Evolutionary conservation across 1,284 basidiomycete genomes (phyloP).

Genomic region (Malassezia yamatoensis): DNA sequence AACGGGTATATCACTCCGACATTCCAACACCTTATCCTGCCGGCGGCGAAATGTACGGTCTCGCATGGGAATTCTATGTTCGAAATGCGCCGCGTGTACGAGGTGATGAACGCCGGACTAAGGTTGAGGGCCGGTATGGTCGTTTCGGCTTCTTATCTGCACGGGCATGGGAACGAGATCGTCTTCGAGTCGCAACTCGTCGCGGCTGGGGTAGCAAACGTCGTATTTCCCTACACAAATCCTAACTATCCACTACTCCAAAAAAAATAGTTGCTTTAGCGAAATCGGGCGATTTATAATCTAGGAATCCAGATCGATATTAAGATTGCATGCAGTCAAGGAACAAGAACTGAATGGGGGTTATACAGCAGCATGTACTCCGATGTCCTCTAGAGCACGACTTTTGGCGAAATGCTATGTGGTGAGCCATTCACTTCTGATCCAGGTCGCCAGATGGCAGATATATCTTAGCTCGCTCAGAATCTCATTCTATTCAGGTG

Average conservation of each 20-base stretch:
- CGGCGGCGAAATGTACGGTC: constrained; percentile 36
- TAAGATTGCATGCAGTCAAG: too few species aligned
- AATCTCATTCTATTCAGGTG: constrained; percentile 11
- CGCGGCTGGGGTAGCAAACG: constrained; percentile 33
- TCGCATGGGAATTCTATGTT: constrained; percentile 45
- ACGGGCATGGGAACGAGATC: constrained; percentile 31
- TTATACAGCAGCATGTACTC: neutral
- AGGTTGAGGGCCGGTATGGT: constrained; percentile 30
- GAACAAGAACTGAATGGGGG: too few species aligned
- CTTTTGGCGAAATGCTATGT: constrained; percentile 12
- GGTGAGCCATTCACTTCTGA: constrained; percentile 2
- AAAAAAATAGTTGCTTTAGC: too few species aligned
- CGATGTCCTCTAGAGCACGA: neutral
- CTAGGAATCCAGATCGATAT: too few species aligned
- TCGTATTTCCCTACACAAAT: neutral
- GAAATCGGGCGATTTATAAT: too few species aligned
- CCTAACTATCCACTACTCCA: too few species aligned
- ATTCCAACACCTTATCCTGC: constrained; percentile 43
- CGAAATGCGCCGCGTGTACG: constrained; percentile 40
- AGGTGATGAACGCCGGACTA: constrained; percentile 31
- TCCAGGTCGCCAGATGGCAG: constrained; percentile 13
- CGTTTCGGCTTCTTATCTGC: constrained; percentile 29
- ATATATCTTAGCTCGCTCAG: constrained; percentile 2
- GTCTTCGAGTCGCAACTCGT: constrained; percentile 25
- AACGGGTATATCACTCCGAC: constrained; percentile 28